phyloP scores from a whole-genome alignment of 306 rosid genomes.

The Sindora glabra region DNA sequence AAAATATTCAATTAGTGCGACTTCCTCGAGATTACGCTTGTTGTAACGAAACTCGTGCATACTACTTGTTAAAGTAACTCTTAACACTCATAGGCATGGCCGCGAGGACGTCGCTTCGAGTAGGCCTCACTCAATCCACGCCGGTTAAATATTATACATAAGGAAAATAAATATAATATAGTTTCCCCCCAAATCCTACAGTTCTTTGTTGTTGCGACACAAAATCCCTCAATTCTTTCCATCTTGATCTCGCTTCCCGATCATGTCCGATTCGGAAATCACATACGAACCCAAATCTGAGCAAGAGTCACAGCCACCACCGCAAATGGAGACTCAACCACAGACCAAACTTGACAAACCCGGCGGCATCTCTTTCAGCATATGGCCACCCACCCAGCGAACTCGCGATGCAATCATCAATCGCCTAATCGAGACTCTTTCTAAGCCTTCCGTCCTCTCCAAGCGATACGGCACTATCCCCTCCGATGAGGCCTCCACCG shows the following conservation, averaged over 20 bases:
- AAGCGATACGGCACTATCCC: constrained; percentile 79
- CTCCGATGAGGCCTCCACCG: constrained; percentile 43
- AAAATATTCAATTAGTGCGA: too few species aligned
- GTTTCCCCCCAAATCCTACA: too few species aligned
- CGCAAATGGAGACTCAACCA: not conserved
- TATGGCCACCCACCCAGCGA: constrained; percentile 94
- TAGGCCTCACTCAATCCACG: too few species aligned
- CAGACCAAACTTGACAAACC: constrained; percentile 9
- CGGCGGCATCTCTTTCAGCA: constrained; percentile 44
- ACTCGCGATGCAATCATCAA: constrained; percentile 82
- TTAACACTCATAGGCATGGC: too few species aligned
- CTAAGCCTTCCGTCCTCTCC: constrained; percentile 75
- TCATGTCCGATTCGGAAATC: constrained; percentile 46
- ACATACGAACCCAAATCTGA: constrained; percentile 18
- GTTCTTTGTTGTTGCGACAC: too few species aligned
- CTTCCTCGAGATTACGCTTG: too few species aligned
- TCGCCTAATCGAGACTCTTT: constrained; percentile 75
- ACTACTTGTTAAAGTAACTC: too few species aligned
- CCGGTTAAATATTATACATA: too few species aligned
- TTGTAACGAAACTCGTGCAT: too few species aligned
- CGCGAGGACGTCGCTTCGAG: too few species aligned
- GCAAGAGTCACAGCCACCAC: not conserved
- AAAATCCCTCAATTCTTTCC: too few species aligned
- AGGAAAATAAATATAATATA: too few species aligned
- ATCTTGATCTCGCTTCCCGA: not conserved